These are phyloP conservation scores for Aspergillus arachidicola DNA, from an alignment of 2,329 filamentous ascomycete genomes.

Conservation along the genomic window DNA sequence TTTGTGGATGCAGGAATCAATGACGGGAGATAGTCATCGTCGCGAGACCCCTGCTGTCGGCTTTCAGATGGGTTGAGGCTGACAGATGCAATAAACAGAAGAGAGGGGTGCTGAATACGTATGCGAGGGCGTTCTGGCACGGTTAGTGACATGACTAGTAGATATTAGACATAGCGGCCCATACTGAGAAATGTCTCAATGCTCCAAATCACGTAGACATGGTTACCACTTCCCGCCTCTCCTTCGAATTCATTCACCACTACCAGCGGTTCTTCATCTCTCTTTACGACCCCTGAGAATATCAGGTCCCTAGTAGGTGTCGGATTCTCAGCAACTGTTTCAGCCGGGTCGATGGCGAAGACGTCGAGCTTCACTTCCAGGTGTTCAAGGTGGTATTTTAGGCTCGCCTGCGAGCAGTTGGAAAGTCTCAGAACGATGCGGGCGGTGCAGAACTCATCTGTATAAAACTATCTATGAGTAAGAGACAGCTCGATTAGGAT, in stretches of 20 bases:
- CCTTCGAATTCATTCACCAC: slow-evolving; percentile 47
- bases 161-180: slow-evolving; percentile 12
- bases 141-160: background rate
- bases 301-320: slow-evolving; percentile 45
- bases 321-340: slow-evolving; percentile 45
- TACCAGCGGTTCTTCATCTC: slow-evolving; percentile 47
- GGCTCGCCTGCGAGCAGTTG: slow-evolving; percentile 49
- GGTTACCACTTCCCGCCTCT: slow-evolving; percentile 40
- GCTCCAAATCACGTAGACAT: slow-evolving; percentile 50
- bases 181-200: slow-evolving; percentile 46
- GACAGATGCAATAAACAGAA: slow-evolving; percentile 57
- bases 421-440: slow-evolving; percentile 56
- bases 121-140: slow-evolving; percentile 47
- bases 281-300: slow-evolving; percentile 41
- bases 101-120: slow-evolving; percentile 57
- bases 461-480: slow-evolving; percentile 50
- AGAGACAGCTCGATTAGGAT: slow-evolving; percentile 35
- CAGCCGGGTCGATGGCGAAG: slow-evolving; percentile 44
- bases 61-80: slow-evolving; percentile 48
- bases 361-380: slow-evolving; percentile 56
- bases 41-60: slow-evolving; percentile 36
- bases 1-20: slow-evolving; percentile 60
- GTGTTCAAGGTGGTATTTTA: slow-evolving; percentile 53
- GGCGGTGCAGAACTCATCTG: slow-evolving; percentile 58
- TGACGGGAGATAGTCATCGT: slow-evolving; percentile 57